phyloP scores from a whole-genome alignment of 208 protist species.

The Strigomonas galati region DNA sequence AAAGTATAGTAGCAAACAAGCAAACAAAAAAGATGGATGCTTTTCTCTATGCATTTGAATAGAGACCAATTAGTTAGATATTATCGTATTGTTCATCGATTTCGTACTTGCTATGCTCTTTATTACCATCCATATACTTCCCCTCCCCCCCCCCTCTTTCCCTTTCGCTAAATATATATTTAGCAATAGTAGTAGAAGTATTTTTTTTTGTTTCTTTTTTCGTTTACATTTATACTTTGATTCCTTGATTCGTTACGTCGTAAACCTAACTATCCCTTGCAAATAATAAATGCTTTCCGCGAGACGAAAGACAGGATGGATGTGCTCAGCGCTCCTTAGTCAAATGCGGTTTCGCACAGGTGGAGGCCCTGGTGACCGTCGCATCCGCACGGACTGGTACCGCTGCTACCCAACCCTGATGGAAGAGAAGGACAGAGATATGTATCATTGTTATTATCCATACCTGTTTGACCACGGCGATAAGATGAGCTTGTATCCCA shows the following conservation, averaged over 20 bases:
- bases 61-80: too few relatives aligned
- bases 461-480: slow-evolving; percentile 92
- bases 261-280: background rate
- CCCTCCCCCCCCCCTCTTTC: too few relatives aligned
- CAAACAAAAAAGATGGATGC: too few relatives aligned
- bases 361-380: slow-evolving; percentile 74
- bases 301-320: background rate
- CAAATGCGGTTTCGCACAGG: slow-evolving; percentile 58
- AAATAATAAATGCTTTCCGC: background rate
- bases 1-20: too few relatives aligned
- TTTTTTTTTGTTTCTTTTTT: slow-evolving; percentile 4
- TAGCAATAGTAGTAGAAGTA: too few relatives aligned
- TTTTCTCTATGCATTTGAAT: too few relatives aligned
- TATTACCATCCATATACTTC: background rate
- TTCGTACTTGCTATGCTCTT: background rate
- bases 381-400: slow-evolving; percentile 86
- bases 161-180: too few relatives aligned
- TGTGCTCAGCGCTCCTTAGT: slow-evolving; percentile 11
- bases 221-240: background rate
- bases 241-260: background rate
- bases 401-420: slow-evolving; percentile 87
- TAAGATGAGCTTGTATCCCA: slow-evolving; percentile 91
- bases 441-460: slow-evolving; percentile 94
- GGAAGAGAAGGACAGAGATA: slow-evolving; percentile 88
- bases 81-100: too few relatives aligned